These are phyloP conservation scores for Coccinonectria pachysandricola DNA, from an alignment of 2,329 filamentous ascomycete species.

Conservation along the genomic window DNA sequence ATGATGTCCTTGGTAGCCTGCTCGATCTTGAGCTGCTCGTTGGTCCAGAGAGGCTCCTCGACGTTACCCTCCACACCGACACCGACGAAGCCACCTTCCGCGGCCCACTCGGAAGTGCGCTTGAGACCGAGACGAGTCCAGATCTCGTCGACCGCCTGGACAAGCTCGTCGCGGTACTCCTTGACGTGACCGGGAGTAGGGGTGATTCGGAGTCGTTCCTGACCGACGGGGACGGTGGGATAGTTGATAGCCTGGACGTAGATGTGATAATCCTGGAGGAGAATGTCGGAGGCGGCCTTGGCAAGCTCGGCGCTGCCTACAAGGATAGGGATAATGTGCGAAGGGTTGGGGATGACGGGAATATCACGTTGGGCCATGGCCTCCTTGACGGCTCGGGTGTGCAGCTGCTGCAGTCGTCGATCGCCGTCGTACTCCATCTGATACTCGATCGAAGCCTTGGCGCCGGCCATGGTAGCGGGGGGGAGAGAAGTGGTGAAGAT, in stretches of 20 bases:
- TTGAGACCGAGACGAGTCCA: slow-evolving; percentile 86
- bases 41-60: slow-evolving; percentile 77
- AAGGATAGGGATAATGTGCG: slow-evolving; percentile 87
- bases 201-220: slow-evolving; percentile 91
- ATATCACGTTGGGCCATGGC: slow-evolving; percentile 71
- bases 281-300: slow-evolving; percentile 83
- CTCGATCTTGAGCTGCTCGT: slow-evolving; percentile 72
- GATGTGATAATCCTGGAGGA: slow-evolving; percentile 81
- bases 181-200: slow-evolving; percentile 87
- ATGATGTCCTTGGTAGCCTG: slow-evolving; percentile 53
- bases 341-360: slow-evolving; percentile 94
- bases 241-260: slow-evolving; percentile 99
- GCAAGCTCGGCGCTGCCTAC: slow-evolving; percentile 91
- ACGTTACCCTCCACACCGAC: slow-evolving; percentile 63
- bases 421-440: slow-evolving; percentile 80
- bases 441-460: slow-evolving; percentile 84
- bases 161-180: slow-evolving; percentile 75
- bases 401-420: slow-evolving; percentile 84
- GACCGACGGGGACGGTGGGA: slow-evolving; percentile 93
- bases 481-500: slow-evolving; percentile 98
- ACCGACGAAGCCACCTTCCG: slow-evolving; percentile 85
- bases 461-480: slow-evolving; percentile 93
- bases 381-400: slow-evolving; percentile 90
- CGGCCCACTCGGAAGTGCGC: slow-evolving; percentile 85
- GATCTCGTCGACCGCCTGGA: slow-evolving; percentile 74